phyloP scores from a whole-genome alignment of 306 rosid genomes.

The Cucurbita pepo region DNA sequence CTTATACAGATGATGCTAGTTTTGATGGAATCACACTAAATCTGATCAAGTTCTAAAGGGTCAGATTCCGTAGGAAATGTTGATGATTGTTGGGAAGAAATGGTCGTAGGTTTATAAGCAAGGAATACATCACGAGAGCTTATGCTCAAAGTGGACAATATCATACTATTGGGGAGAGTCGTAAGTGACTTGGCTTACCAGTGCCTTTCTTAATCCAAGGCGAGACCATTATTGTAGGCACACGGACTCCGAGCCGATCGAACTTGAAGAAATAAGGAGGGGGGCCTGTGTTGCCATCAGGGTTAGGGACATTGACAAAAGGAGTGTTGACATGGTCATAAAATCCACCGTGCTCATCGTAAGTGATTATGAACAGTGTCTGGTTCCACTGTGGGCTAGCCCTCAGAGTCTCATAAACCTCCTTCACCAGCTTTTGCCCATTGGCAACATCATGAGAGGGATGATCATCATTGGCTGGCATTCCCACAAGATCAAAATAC shows the following conservation, averaged over 20 bases:
- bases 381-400: slow-evolving; percentile 92
- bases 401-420: slow-evolving; percentile 81
- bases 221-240: slow-evolving; percentile 89
- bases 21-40: too few relatives aligned
- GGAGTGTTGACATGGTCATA: slow-evolving; percentile 89
- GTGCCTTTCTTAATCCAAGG: slow-evolving; percentile 98
- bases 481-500: slow-evolving; percentile 61
- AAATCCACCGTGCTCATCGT: slow-evolving; percentile 96
- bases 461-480: slow-evolving; percentile 85
- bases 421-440: slow-evolving; percentile 89
- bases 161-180: background rate
- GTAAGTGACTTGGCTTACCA: slow-evolving; percentile 29
- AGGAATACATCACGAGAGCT: too few relatives aligned
- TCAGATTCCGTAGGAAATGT: too few relatives aligned
- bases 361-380: slow-evolving; percentile 74
- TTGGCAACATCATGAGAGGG: slow-evolving; percentile 98
- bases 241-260: slow-evolving; percentile 93
- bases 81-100: too few relatives aligned
- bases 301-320: slow-evolving; percentile 66
- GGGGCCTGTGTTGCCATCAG: slow-evolving; percentile 96
- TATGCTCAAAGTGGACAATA: too few relatives aligned
- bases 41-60: too few relatives aligned
- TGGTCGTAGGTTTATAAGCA: too few relatives aligned
- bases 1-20: too few relatives aligned
- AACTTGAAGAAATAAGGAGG: slow-evolving; percentile 95